Evolutionary conservation across 2,329 filamentous ascomycete genomes (phyloP).

Genomic region (Ophiostoma perfectum): DNA sequence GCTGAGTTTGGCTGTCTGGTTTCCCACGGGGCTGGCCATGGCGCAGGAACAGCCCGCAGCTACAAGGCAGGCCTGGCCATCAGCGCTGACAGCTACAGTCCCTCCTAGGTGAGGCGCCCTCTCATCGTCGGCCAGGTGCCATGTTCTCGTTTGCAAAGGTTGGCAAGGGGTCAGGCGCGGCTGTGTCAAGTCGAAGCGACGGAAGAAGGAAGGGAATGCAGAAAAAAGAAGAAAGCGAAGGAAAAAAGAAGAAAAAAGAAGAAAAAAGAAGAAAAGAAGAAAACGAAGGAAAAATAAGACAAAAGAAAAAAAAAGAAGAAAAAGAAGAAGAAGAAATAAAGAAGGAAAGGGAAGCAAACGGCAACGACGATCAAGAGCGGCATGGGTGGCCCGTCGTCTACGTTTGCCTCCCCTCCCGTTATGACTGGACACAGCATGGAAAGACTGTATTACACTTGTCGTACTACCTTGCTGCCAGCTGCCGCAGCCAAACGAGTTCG

Average conservation of each 20-base stretch:
- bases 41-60: background rate
- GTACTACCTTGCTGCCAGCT: background rate
- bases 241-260: conserved; percentile 6
- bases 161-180: conserved; percentile 2
- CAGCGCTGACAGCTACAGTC: background rate
- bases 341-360: background rate
- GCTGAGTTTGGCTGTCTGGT: background rate
- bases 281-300: background rate
- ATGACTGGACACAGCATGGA: background rate
- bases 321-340: background rate
- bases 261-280: background rate
- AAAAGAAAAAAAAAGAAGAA: too few relatives aligned
- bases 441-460: background rate
- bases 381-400: conserved; percentile 8
- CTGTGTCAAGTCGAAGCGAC: background rate
- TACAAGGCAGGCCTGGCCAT: conserved; percentile 1
- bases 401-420: conserved; percentile 2
- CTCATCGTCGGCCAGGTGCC: conserved; percentile 20
- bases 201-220: background rate
- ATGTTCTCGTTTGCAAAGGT: conserved; percentile 15
- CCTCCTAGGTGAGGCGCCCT: conserved; percentile 6
- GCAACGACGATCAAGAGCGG: background rate
- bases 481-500: background rate
- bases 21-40: background rate
- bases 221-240: background rate